Base-by-base conservation (phyloP, 352 stramenopile genomes). In the Globisporangium echinulatum region DNA sequence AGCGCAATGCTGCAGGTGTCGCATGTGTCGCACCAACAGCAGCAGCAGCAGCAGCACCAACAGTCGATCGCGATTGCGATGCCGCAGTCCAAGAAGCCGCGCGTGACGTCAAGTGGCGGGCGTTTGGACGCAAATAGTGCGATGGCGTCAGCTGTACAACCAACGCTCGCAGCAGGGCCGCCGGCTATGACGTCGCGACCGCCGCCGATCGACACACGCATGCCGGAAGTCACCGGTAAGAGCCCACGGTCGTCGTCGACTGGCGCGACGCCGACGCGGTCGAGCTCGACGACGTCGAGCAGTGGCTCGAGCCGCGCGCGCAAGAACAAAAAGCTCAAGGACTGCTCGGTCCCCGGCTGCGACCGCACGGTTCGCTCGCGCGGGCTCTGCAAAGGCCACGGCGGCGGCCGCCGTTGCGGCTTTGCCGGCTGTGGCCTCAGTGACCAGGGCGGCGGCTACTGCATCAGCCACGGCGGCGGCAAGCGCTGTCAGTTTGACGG, bases 301-400 rank as follows among this genome's bases (percentile, higher is more conserved):
- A 81, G 68, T 40, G 49, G 64, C 1, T 69, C 62, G 4, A 64
- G 56, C 15, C 70, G 70, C 47, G 70, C 74, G 19, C 76, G 76
- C 59, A 91, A 91, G 71, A 82, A 78, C 64, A 89, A 88, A 65
- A 94, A 94, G 64, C 69, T 90, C 53, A 91, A 90, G 60, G 82
- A 90, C 54, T 94, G 85, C 63, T 90, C 85, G 11, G 80, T 91
- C 14, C 74, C 77, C 7, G 76, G 77, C 13, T 94, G 85, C 43
- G 75, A 85, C 53, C 82, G 82, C 36, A 91, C 79, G 0, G 80
- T 94, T 54, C 81, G 85, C 13, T 92, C 85, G 15, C 77, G 81
- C 19, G 85, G 85, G 15, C 71, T 90, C 11, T 94, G 85, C 77
- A 92, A 92, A 52, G 80, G 76, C 5, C 85, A 92, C 50, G 82